These are phyloP conservation scores for Sequoiadendron giganteum DNA, from an alignment of 75 land plant genomes.

Conservation along the genomic window DNA sequence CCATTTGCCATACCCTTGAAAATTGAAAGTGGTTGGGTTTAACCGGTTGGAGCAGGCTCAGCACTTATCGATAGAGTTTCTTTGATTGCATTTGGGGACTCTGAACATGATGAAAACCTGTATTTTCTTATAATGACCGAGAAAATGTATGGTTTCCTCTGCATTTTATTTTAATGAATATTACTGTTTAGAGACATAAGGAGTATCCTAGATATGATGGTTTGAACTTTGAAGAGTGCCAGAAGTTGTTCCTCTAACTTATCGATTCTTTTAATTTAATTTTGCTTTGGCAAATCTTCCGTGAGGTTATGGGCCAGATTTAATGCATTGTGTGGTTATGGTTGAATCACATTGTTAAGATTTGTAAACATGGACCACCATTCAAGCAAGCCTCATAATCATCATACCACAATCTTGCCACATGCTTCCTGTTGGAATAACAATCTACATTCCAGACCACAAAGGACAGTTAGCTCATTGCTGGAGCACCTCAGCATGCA, in stretches of 20 bases:
- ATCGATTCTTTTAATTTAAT: no score
- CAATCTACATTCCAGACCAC: background rate
- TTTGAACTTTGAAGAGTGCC: background rate
- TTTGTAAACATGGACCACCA: background rate
- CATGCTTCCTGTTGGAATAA: background rate
- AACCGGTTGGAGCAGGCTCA: background rate
- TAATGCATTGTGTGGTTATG: background rate
- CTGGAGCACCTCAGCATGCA: background rate
- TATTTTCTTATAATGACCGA: background rate
- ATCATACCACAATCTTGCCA: background rate
- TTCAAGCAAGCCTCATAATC: background rate
- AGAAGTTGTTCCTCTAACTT: background rate
- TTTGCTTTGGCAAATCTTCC: background rate
- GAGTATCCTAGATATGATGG: background rate
- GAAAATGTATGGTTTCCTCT: background rate
- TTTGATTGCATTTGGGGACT: no score
- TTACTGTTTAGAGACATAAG: background rate
- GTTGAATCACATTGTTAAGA: background rate
- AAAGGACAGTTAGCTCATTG: background rate
- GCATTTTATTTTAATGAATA: no score
- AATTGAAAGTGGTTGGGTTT: background rate
- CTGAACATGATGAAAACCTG: background rate
- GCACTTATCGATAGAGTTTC: background rate
- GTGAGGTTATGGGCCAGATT: background rate
- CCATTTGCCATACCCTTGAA: background rate